A percentile compares a stretch with the other conserved stretches of the same genome.
phyloP scores from a whole-genome alignment of 2,329 filamentous ascomycete species.

The Tolypocladium paradoxum region DNA sequence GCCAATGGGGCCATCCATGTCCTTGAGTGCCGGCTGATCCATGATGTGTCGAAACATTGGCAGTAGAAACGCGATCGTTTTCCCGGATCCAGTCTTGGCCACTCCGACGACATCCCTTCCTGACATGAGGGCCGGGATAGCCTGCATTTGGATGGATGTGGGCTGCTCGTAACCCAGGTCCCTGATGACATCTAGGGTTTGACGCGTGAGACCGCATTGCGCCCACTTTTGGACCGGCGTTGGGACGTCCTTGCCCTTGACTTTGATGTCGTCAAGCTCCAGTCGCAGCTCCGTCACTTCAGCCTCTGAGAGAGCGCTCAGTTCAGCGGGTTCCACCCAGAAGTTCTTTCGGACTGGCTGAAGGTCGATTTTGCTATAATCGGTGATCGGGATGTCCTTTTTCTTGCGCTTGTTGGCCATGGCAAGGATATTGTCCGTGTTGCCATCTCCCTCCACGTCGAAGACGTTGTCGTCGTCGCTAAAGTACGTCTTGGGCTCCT shows the following conservation, averaged over 20 bases:
- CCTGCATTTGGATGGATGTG: constrained; percentile 91
- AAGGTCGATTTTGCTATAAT: constrained; percentile 80
- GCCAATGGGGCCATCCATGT: constrained; percentile 77
- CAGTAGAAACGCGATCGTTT: constrained; percentile 88
- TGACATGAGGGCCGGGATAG: constrained; percentile 89
- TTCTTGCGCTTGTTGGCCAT: constrained; percentile 67
- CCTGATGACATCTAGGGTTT: constrained; percentile 76
- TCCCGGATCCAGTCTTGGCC: constrained; percentile 94
- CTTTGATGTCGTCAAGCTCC: constrained; percentile 92
- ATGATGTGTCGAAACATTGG: constrained; percentile 98
- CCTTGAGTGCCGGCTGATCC: constrained; percentile 73
- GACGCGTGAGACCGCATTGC: constrained; percentile 80
- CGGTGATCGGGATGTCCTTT: constrained; percentile 81
- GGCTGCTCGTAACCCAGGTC: constrained; percentile 76
- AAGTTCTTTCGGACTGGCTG: constrained; percentile 87
- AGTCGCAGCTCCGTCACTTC: constrained; percentile 73
- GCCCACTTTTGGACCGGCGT: constrained; percentile 96
- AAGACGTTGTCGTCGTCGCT: constrained; percentile 67
- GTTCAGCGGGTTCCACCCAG: constrained; percentile 80
- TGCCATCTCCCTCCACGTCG: constrained; percentile 34
- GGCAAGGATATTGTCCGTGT: constrained; percentile 37
- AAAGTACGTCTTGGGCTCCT: constrained; percentile 77
- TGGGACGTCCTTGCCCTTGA: constrained; percentile 76
- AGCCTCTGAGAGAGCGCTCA: constrained; percentile 72
- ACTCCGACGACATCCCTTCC: constrained; percentile 92